These are phyloP conservation scores for Magnolia officinalis DNA, from an alignment of 164 flowering plant genomes.

Conservation along the genomic window DNA sequence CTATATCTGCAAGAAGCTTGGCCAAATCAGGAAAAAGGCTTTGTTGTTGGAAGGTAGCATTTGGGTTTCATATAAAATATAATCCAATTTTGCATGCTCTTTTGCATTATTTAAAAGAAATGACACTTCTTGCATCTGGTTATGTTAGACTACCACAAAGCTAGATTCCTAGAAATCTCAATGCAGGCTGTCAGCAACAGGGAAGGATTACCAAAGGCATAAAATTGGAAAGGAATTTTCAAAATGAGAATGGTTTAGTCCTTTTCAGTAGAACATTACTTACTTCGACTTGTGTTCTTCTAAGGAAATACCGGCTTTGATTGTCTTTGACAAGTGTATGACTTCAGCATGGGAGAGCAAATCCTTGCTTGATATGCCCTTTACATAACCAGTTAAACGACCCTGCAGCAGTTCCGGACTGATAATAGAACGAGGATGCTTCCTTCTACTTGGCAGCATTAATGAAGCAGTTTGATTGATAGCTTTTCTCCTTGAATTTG, in stretches of 20 bases:
- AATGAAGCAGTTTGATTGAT: conserved; percentile 15
- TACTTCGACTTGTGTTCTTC: conserved; percentile 75
- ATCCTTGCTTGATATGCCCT: conserved; percentile 60
- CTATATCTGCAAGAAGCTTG: neutral
- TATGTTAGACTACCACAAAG: neutral
- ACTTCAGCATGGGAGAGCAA: conserved; percentile 81
- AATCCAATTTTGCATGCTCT: neutral
- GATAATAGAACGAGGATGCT: conserved; percentile 34
- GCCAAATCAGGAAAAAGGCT: neutral
- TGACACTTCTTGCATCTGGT: neutral
- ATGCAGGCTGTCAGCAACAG: neutral
- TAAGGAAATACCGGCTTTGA: conserved; percentile 61
- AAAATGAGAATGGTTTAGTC: neutral
- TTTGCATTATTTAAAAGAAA: neutral
- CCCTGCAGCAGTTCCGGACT: conserved; percentile 54
- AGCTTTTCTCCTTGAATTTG: conserved; percentile 34
- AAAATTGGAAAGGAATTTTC: neutral
- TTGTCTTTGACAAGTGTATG: conserved; percentile 63
- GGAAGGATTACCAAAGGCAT: neutral
- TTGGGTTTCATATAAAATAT: too few species aligned
- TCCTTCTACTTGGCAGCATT: conserved; percentile 18
- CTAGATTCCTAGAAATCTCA: neutral
- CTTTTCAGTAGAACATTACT: neutral
- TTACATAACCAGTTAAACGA: conserved; percentile 63
- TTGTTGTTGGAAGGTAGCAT: too few species aligned